Percentiles rank a stretch among this genome's conserved stretches.
Conservation (phyloP, 148 eudicot genomes). For the Vaccinium macrocarpon region DNA sequence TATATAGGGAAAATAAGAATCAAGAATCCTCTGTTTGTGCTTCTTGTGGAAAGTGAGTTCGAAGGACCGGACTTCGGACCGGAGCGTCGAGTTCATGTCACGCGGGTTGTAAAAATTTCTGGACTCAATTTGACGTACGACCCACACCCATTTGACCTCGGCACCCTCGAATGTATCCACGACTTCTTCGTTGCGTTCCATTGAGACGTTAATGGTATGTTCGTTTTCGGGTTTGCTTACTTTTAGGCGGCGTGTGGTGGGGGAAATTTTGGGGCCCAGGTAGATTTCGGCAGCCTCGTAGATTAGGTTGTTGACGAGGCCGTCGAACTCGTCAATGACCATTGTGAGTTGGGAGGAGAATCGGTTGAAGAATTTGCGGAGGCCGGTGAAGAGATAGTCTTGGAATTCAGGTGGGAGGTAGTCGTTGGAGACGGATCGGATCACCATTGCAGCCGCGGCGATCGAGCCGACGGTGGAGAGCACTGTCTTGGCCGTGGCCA, state of each 20-base stretch:
- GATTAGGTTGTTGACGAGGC: constrained; percentile 40
- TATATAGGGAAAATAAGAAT: constrained; percentile 42
- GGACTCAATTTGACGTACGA: constrained; percentile 17
- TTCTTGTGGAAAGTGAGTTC: constrained; percentile 28
- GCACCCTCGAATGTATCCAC: constrained; percentile 31
- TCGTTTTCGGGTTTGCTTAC: constrained; percentile 36
- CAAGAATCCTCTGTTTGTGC: constrained; percentile 24
- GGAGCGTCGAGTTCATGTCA: constrained; percentile 24
- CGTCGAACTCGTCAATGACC: constrained; percentile 49
- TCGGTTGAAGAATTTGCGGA: constrained; percentile 28
- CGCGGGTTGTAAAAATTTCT: constrained; percentile 22
- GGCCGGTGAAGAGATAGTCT: constrained; percentile 31
- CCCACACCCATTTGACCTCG: constrained; percentile 36
- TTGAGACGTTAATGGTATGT: constrained; percentile 23
- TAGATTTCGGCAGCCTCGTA: constrained; percentile 49
- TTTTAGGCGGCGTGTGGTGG: constrained; percentile 32
- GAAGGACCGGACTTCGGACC: constrained; percentile 36
- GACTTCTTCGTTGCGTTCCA: constrained; percentile 38
- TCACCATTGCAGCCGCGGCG: constrained; percentile 46
- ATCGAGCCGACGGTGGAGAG: constrained; percentile 44
- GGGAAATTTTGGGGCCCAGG: constrained; percentile 25
- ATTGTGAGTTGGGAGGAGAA: constrained; percentile 42
- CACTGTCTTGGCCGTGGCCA: constrained; percentile 35
- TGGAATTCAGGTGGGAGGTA: constrained; percentile 43
- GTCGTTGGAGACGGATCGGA: constrained; percentile 37